Evolutionary conservation across 495 filamentous ascomycete genomes (phyloP).

Genomic region (Annulohypoxylon bovei): DNA sequence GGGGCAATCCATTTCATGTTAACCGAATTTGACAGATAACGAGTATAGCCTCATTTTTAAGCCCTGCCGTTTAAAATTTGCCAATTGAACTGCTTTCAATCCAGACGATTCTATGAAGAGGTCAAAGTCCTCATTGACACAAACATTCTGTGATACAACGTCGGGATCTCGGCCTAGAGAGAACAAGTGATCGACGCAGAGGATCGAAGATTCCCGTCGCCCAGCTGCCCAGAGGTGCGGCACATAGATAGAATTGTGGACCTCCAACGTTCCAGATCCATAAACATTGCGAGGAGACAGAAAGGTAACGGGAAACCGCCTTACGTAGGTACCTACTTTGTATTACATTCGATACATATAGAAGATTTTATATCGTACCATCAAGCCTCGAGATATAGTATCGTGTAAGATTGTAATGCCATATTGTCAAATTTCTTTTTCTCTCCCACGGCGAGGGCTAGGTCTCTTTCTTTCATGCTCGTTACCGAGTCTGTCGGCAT

Average conservation of each 20-base stretch:
- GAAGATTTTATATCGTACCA: background rate
- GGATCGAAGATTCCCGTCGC: conserved; percentile 39
- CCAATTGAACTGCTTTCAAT: conserved; percentile 6
- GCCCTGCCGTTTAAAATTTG: conserved; percentile 5
- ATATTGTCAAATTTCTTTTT: background rate
- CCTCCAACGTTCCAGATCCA: conserved; percentile 32
- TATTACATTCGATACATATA: background rate
- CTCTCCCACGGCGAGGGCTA: background rate
- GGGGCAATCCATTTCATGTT: background rate
- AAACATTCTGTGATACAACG: conserved; percentile 19
- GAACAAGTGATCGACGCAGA: conserved; percentile 41
- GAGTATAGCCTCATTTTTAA: conserved; percentile 28
- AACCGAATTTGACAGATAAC: background rate
- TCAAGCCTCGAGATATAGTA: background rate
- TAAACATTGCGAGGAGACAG: background rate
- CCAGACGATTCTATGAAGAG: conserved; percentile 24
- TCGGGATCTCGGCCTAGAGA: conserved; percentile 33
- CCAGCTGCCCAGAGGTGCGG: conserved; percentile 30
- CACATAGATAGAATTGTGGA: conserved; percentile 34
- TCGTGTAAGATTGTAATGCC: background rate
- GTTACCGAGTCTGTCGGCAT: background rate
- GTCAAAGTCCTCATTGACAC: background rate
- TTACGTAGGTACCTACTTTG: conserved; percentile 6
- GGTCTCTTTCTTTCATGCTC: background rate
- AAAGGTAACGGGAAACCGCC: background rate